Evolutionary conservation across 2,329 filamentous ascomycete species (phyloP).

Genomic region (Ophiocordyceps camponoti-saundersi): DNA sequence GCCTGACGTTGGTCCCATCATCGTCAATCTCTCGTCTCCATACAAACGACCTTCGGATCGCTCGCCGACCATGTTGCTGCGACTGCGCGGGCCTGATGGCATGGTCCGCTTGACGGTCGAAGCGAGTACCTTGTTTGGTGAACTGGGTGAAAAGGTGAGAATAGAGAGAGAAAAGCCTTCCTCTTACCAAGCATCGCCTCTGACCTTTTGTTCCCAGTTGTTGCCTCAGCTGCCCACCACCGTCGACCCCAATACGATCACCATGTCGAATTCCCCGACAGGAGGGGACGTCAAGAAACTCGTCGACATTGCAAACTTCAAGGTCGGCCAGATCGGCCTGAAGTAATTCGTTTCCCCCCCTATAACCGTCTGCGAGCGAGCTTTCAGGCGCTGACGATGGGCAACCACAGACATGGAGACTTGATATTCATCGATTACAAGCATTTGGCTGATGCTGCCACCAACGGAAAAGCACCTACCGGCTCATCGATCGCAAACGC

Average conservation of each 20-base stretch:
- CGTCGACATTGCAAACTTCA: constrained; percentile 37
- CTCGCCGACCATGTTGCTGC: constrained; percentile 50
- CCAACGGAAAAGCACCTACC: constrained; percentile 15
- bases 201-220: constrained; percentile 23
- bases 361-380: not conserved
- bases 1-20: no score
- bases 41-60: not conserved
- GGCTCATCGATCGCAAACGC: constrained; percentile 54
- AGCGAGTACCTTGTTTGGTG: constrained; percentile 52
- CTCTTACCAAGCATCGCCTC: not conserved
- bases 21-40: no score
- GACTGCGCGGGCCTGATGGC: constrained; percentile 82
- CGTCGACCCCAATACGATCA: constrained; percentile 42
- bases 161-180: no score
- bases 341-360: constrained; percentile 23
- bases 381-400: constrained; percentile 6
- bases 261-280: constrained; percentile 42
- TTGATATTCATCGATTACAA: constrained; percentile 77
- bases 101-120: constrained; percentile 75
- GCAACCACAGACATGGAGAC: constrained; percentile 56
- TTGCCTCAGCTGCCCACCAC: constrained; percentile 40
- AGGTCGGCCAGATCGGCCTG: constrained; percentile 41
- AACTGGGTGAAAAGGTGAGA: constrained; percentile 36
- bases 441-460: constrained; percentile 29
- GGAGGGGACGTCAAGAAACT: constrained; percentile 41